These are phyloP conservation scores for Mycotypha africana DNA, from an alignment of 371 early-diverging fungal genomes.

Conservation along the genomic window DNA sequence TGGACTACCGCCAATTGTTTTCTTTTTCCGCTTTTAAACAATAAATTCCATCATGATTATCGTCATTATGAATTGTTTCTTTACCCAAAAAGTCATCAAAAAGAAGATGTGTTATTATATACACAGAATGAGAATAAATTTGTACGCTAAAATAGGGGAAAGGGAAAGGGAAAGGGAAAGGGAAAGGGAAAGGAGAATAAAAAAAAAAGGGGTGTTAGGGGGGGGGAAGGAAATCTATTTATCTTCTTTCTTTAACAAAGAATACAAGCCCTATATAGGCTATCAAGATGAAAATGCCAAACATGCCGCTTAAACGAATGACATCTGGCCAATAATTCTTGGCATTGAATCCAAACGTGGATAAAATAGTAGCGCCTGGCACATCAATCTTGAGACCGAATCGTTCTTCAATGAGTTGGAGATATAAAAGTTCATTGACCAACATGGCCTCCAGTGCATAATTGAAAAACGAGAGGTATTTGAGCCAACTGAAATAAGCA, in stretches of 20 bases:
- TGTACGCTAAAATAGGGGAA: too few relatives aligned
- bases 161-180: too few relatives aligned
- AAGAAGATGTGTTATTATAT: too few relatives aligned
- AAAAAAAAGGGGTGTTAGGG: too few relatives aligned
- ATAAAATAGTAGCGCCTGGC: slow-evolving; percentile 80
- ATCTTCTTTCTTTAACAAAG: slow-evolving; percentile 80
- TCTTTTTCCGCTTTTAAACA: too few relatives aligned
- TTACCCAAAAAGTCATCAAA: neutral
- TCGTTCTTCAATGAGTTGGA: slow-evolving; percentile 75
- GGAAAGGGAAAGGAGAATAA: too few relatives aligned
- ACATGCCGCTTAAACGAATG: slow-evolving; percentile 55
- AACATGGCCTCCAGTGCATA: slow-evolving; percentile 86
- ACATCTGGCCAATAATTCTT: slow-evolving; percentile 85
- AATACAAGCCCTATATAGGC: slow-evolving; percentile 79
- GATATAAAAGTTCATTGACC: slow-evolving; percentile 78
- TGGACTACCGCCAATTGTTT: too few relatives aligned
- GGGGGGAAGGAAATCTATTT: slow-evolving; percentile 7
- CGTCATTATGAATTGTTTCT: too few relatives aligned
- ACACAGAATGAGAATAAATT: too few relatives aligned
- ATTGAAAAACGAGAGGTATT: slow-evolving; percentile 82
- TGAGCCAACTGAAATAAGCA: slow-evolving; percentile 67
- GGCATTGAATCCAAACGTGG: slow-evolving; percentile 88
- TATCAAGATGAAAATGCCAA: slow-evolving; percentile 57
- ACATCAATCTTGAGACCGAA: slow-evolving; percentile 82
- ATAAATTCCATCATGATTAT: too few relatives aligned